Evolutionary conservation across 768 basidiomycete genomes (phyloP).

Genomic region (Psilocybe tampanensis): DNA sequence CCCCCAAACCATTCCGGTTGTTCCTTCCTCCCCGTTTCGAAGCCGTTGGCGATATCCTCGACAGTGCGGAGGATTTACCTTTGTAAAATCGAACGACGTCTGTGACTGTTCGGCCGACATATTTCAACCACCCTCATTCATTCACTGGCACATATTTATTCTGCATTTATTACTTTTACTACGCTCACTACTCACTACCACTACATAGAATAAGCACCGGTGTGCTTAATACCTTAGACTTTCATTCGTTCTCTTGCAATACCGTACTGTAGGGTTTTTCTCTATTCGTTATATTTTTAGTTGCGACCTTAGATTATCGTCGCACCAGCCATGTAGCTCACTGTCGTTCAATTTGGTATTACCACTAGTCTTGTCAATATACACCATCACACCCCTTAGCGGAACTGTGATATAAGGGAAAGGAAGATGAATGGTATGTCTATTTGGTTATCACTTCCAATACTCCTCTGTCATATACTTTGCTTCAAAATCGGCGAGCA

Average conservation of each 20-base stretch:
- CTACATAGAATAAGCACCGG: neutral
- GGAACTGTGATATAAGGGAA: no score
- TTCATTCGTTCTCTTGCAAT: neutral
- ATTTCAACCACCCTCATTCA: neutral
- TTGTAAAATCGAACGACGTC: neutral
- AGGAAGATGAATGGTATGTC: no score
- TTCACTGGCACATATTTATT: neutral
- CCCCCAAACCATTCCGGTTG: slow-evolving; percentile 25
- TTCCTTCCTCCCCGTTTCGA: slow-evolving; percentile 1
- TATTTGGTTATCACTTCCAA: no score
- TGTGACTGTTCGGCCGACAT: neutral
- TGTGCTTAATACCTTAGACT: neutral
- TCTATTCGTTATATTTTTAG: neutral
- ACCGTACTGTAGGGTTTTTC: neutral
- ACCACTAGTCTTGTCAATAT: no score
- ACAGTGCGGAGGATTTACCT: slow-evolving; percentile 1
- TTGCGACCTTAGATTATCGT: neutral
- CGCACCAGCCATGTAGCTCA: no score
- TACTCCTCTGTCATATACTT: no score
- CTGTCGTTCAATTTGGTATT: no score
- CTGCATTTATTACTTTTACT: neutral
- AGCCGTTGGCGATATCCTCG: neutral
- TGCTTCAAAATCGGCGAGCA: no score
- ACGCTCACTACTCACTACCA: neutral
- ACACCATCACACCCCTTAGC: no score